These are phyloP conservation scores for Dioszegia hungarica DNA, from an alignment of 768 basidiomycete genomes.

Conservation along the genomic window DNA sequence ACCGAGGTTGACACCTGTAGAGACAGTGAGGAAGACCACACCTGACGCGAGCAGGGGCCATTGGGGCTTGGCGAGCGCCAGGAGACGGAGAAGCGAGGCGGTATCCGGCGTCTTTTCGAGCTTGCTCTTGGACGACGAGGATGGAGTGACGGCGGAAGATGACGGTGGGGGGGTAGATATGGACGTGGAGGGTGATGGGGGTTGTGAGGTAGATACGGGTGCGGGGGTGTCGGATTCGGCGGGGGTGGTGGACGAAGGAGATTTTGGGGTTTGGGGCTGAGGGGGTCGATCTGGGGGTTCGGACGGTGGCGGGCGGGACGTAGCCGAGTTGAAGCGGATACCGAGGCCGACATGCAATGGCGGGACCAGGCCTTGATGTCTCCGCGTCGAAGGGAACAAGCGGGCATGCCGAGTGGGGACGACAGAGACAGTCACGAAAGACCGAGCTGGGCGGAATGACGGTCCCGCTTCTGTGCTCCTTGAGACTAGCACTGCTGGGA, in stretches of 20 bases:
- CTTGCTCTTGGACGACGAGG: conserved; percentile 8
- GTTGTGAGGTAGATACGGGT: not conserved
- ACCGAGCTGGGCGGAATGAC: not conserved
- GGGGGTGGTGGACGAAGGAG: not conserved
- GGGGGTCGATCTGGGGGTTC: conserved; percentile 8
- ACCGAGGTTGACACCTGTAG: conserved; percentile 36
- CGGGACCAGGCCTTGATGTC: too few relatives aligned
- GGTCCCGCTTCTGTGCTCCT: not conserved
- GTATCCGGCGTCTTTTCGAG: conserved; percentile 28
- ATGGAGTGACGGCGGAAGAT: not conserved
- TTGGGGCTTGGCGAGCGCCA: conserved; percentile 42
- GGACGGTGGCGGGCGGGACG: not conserved
- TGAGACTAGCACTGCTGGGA: too few relatives aligned
- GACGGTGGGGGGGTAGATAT: conserved; percentile 10
- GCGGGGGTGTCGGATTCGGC: not conserved
- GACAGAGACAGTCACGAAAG: not conserved
- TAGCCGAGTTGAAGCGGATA: conserved; percentile 8
- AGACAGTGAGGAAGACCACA: conserved; percentile 30
- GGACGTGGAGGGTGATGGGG: conserved; percentile 6
- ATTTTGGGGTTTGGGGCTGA: not conserved
- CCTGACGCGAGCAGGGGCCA: conserved; percentile 35
- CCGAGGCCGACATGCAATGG: too few relatives aligned
- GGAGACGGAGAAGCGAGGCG: conserved; percentile 33
- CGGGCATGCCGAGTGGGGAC: not conserved
- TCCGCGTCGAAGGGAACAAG: conserved; percentile 5